A percentile compares a stretch with the other conserved stretches of the same genome.
Conservation (phyloP, 805 yeast species). For the Kregervanrija delftensis region DNA sequence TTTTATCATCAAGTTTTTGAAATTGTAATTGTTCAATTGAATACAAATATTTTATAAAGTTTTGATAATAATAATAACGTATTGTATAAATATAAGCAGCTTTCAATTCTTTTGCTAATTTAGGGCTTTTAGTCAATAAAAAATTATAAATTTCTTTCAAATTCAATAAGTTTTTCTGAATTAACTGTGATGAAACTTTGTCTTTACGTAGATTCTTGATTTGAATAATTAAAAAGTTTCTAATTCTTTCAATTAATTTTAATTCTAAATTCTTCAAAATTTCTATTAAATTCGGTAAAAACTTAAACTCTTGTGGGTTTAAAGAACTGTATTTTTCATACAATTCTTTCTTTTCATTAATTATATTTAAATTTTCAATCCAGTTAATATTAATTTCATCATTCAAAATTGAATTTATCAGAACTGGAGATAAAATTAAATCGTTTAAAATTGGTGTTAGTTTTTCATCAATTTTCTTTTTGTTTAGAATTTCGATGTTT, state of each 20-base stretch:
- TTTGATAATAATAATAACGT: constrained; percentile 84
- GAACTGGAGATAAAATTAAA: constrained; percentile 66
- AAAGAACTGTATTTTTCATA: constrained; percentile 22
- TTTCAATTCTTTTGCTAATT: constrained; percentile 64
- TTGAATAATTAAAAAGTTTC: constrained; percentile 58
- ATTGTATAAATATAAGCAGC: constrained; percentile 83
- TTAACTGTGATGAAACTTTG: constrained; percentile 60
- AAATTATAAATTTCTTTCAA: constrained; percentile 60
- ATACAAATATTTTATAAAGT: constrained; percentile 69
- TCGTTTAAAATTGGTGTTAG: constrained; percentile 75
- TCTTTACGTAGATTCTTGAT: constrained; percentile 65
- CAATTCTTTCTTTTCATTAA: constrained; percentile 53
- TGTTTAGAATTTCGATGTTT: constrained; percentile 38
- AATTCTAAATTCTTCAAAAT: constrained; percentile 45
- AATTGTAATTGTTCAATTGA: constrained; percentile 61
- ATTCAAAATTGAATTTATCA: constrained; percentile 48
- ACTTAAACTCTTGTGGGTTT: constrained; percentile 14
- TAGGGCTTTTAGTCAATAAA: constrained; percentile 44
- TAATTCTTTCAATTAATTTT: constrained; percentile 68
- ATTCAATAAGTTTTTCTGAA: constrained; percentile 60
- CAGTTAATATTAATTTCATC: constrained; percentile 56
- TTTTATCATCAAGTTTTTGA: constrained; percentile 43
- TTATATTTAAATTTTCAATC: constrained; percentile 57
- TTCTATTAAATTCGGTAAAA: constrained; percentile 10
- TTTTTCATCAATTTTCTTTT: constrained; percentile 40